Conservation (phyloP, 495 filamentous ascomycete species). For the Venustampulla echinocandica region DNA sequence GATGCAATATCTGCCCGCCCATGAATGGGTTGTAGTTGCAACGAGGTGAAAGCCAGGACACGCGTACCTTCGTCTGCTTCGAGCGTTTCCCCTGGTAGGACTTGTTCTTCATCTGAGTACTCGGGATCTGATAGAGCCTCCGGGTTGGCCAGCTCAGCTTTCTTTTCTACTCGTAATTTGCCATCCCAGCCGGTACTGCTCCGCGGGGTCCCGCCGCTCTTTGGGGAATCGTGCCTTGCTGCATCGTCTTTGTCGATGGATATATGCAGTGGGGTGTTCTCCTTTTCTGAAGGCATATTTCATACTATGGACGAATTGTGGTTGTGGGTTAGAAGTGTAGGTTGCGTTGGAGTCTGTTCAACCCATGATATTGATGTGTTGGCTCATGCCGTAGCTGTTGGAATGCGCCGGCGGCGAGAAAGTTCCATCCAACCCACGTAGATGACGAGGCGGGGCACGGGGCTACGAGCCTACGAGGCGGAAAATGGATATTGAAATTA, state of each 20-base stretch:
- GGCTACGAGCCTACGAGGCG: background rate
- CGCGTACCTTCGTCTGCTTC: constrained; percentile 69
- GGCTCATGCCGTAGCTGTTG: background rate
- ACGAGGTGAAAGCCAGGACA: background rate
- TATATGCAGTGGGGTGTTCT: constrained; percentile 17
- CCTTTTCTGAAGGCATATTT: constrained; percentile 19
- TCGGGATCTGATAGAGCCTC: constrained; percentile 75
- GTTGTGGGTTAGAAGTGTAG: background rate
- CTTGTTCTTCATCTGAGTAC: constrained; percentile 73
- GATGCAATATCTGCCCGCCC: constrained; percentile 1
- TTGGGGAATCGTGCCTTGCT: constrained; percentile 19
- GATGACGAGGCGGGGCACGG: background rate
- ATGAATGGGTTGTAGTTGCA: background rate
- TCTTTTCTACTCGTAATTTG: constrained; percentile 65
- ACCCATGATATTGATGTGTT: constrained; percentile 8
- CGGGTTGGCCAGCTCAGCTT: constrained; percentile 57
- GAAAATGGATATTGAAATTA: background rate
- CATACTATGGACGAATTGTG: background rate
- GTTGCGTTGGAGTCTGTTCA: background rate
- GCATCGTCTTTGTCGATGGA: constrained; percentile 16
- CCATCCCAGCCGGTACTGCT: constrained; percentile 88
- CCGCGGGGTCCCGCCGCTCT: constrained; percentile 15
- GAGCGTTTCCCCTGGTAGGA: constrained; percentile 65
- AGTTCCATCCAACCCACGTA: background rate
- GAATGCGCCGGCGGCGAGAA: background rate